phyloP scores from a whole-genome alignment of 257 asterid species.

The Capsicum pubescens region DNA sequence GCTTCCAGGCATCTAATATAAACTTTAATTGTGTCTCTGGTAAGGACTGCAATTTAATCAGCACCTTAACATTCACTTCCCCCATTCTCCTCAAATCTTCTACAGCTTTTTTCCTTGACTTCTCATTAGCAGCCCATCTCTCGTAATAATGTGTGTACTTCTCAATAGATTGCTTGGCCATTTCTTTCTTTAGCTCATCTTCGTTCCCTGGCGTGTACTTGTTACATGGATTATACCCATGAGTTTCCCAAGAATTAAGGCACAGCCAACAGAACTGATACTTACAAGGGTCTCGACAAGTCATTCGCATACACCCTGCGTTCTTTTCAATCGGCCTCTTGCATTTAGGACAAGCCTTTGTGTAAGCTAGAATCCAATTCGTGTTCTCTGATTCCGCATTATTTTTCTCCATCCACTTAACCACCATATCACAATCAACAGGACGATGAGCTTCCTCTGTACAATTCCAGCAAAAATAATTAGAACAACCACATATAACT shows the following conservation, averaged over 20 bases:
- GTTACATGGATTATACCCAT: conserved; percentile 33
- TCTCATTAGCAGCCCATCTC: conserved; percentile 36
- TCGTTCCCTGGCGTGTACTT: conserved; percentile 30
- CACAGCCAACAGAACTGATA: conserved; percentile 34
- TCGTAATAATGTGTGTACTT: conserved; percentile 37
- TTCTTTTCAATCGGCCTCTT: conserved; percentile 33
- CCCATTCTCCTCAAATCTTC: conserved; percentile 31
- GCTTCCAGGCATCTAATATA: conserved; percentile 32
- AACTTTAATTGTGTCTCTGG: conserved; percentile 34
- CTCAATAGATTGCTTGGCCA: conserved; percentile 32
- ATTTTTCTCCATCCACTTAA: conserved; percentile 40
- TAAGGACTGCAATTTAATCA: conserved; percentile 24
- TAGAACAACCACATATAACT: conserved; percentile 28
- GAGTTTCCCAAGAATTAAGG: conserved; percentile 30
- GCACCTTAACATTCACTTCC: conserved; percentile 30
- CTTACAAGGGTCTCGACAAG: conserved; percentile 30
- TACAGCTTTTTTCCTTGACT: conserved; percentile 30
- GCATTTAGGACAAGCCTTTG: conserved; percentile 33
- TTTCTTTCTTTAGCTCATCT: conserved; percentile 28
- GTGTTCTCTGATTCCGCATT: conserved; percentile 39
- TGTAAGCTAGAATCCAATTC: conserved; percentile 35
- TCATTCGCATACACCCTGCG: conserved; percentile 35
- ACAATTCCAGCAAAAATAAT: conserved; percentile 37
- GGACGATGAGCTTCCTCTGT: conserved; percentile 46
- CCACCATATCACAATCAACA: conserved; percentile 43